Percentiles rank a stretch among this genome's conserved stretches.
Conservation (phyloP, 73 alveolate species). For the Stentor coeruleus region DNA sequence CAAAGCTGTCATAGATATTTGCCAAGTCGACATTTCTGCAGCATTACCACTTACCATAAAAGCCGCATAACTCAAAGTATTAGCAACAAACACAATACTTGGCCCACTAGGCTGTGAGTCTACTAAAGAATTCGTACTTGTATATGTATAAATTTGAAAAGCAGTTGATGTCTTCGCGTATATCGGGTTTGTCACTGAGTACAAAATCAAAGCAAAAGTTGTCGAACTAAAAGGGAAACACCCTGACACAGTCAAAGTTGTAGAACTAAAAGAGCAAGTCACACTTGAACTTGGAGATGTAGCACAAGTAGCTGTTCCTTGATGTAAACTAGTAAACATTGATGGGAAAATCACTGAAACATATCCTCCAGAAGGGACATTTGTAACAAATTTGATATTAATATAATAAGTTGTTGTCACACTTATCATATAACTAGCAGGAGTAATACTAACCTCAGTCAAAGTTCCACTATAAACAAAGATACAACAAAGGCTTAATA, state of each 20-base stretch:
- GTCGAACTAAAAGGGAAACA: background rate
- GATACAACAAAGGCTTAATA: too few species aligned
- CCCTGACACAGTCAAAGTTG: background rate
- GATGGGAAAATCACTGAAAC: background rate
- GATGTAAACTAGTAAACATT: background rate
- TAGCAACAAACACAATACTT: background rate
- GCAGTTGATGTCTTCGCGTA: background rate
- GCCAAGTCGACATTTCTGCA: constrained; percentile 13
- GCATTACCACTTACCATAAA: background rate
- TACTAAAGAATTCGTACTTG: background rate
- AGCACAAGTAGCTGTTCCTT: background rate
- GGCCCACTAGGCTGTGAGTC: background rate
- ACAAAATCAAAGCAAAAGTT: background rate
- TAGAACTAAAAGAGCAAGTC: background rate
- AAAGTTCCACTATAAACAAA: too few species aligned
- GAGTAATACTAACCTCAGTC: background rate
- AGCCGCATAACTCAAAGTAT: background rate
- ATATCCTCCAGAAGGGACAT: background rate
- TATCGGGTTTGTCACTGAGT: background rate
- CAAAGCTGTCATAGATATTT: background rate
- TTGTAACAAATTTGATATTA: background rate
- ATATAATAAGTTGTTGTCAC: background rate
- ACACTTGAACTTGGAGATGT: background rate
- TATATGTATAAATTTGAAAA: background rate
- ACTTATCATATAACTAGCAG: background rate